Evolutionary conservation across 768 basidiomycete genomes (phyloP), one percentile per base, ranked within the genome.

Genomic region (Calocybe cyanea): DNA sequence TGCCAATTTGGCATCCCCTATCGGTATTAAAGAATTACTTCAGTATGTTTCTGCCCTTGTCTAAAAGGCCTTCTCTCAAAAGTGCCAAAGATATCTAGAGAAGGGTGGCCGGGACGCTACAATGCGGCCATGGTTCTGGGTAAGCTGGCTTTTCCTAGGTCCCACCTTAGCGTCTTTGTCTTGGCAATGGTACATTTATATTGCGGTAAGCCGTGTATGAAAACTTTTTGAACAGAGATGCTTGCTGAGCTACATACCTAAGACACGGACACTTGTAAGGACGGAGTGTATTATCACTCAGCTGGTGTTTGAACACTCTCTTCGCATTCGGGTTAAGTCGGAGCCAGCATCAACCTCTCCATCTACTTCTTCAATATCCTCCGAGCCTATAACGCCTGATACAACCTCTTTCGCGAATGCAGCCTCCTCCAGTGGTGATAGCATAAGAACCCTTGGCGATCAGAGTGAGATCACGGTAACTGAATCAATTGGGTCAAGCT

Each of bases 91-190:
- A 31, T 81, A 86, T 55, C 62, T 88, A 14, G 83, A 86, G 62
- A 71, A 59, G 2, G 62, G 67, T 9, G 80, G 79, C 2, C 55
- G 71, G 45, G 69, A 61, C 18, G 69, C 81, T 0, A 53, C 62
- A 6, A 61, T 83, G 21, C 72, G 73, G 28, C 86, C 86, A 1
- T 86, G 85, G 78, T 75, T 87, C 7, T 88, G 85, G 85, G 73
- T 87, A 11, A 25, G 63, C 0, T 64, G 66, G 57, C 64, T 82
- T 10, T 73, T 80, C 49, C 38, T 75, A 4, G 79, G 77, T 11
- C 76, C 79, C 10, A 57, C 68, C 4, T 0, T 73, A 7, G 64
- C 59, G 11, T 65, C 73, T 3, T 18, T 83, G 7, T 52, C 64
- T 21, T 69, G 74, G 45, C 79, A 87, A 51, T 72, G 69, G 63